These are phyloP conservation scores for Candida pseudoglaebosa DNA, from an alignment of 805 yeast genomes.

Conservation along the genomic window DNA sequence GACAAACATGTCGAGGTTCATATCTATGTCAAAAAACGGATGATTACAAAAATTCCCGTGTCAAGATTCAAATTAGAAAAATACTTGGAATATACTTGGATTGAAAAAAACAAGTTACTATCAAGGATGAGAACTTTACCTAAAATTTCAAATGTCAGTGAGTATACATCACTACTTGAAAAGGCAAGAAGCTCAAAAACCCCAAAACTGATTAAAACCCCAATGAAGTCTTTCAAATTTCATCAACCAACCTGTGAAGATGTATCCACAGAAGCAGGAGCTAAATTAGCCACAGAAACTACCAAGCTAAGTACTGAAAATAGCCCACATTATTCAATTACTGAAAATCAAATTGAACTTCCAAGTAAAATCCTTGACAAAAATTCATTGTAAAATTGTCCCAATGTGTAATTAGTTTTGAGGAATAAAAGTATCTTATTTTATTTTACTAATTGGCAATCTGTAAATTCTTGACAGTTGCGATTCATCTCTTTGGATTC, in stretches of 20 bases:
- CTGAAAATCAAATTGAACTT: too few species aligned
- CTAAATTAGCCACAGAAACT: too few species aligned
- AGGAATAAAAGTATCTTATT: conserved; percentile 17
- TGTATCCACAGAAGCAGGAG: not conserved
- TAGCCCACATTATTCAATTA: too few species aligned
- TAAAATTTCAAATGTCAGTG: conserved; percentile 1
- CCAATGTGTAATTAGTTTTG: not conserved
- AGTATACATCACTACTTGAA: conserved; percentile 4
- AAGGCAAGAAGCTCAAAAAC: not conserved
- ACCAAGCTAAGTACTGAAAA: too few species aligned
- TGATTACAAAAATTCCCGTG: conserved; percentile 45
- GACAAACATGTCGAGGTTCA: conserved; percentile 32
- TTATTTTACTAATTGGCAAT: conserved; percentile 38
- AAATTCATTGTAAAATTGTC: not conserved
- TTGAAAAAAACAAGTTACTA: conserved; percentile 52
- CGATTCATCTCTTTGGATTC: conserved; percentile 73
- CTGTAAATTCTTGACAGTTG: conserved; percentile 72
- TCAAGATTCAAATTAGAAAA: conserved; percentile 58
- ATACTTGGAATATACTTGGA: conserved; percentile 78
- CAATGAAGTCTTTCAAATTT: not conserved
- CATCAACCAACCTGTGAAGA: too few species aligned
- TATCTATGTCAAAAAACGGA: conserved; percentile 46
- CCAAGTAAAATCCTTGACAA: not conserved
- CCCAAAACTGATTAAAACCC: not conserved
- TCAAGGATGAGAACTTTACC: conserved; percentile 18